Evolutionary conservation across 2,329 filamentous ascomycete species (phyloP), one percentile per base, ranked within the genome.

Genomic region (Paraphaeosphaeria sporulosa): DNA sequence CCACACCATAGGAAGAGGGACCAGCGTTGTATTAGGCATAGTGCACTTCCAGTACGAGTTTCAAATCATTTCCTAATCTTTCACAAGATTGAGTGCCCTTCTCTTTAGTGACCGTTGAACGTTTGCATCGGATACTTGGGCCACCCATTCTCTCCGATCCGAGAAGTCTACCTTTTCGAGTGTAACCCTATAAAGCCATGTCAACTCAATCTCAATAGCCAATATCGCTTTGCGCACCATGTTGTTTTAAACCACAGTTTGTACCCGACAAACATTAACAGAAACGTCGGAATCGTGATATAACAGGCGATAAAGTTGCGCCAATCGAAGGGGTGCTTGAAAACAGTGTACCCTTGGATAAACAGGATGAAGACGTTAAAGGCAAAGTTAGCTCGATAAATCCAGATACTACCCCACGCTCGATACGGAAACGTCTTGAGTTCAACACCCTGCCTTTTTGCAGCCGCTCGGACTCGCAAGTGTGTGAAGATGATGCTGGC

Each of bases 341-440:
- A 49, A 3, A 49, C 47, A 30, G 47, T 49, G 30, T 49, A 49
- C 27, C 47, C 47, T 34, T 49, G 47, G 21, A 49, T 49, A 19
- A 49, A 49, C 12, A 49, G 23, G 13, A 49, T 21, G 23, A 49
- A 49, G 47, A 49, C 34, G 23, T 49, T 49, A 13, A 49, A 49
- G 9, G 25, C 25, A 25, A 49, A 49, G 25, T 49, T 49, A 25
- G 15, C 12, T 49, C 47, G n/a, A 25, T 49, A 49, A 23, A 30
- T 30, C 47, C 47, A 49, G 47, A 49, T 49, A 25, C 47, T 49
- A 15, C 47, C 47, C 47, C 47, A 49, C 13, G 47, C 47, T 49
- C 30, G 25, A 17, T 49, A 49, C 3, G 47, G 47, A 32, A 49
- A 49, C 15, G 47, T 49, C 25, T 19, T 49, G 23, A 49, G 3